Evolutionary conservation across 2,329 filamentous ascomycete genomes (phyloP).

Genomic region (Stemphylium vesicarium): DNA sequence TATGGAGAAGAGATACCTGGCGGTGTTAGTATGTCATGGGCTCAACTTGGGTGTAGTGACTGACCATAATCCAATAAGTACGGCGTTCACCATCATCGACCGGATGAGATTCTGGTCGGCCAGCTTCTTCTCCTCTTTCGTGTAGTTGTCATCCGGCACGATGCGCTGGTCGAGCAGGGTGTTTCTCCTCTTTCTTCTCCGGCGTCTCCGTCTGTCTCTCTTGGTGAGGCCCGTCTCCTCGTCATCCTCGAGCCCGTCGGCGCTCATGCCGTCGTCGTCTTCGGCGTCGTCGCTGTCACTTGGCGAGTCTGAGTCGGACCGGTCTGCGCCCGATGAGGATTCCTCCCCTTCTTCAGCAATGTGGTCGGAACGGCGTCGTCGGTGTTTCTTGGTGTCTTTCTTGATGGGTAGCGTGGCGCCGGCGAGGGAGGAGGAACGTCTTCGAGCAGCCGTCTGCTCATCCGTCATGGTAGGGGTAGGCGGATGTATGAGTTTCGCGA

Average conservation of each 20-base stretch:
- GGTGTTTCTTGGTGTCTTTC: slow-evolving; percentile 35
- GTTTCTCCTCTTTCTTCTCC: slow-evolving; percentile 70
- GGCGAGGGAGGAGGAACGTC: slow-evolving; percentile 45
- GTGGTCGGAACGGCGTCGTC: slow-evolving; percentile 37
- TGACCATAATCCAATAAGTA: slow-evolving; percentile 85
- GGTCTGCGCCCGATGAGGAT: slow-evolving; percentile 33
- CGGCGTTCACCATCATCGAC: slow-evolving; percentile 73
- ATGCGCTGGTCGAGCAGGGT: slow-evolving; percentile 77
- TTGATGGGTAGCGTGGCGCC: slow-evolving; percentile 32
- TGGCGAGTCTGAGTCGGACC: slow-evolving; percentile 39
- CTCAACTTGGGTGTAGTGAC: neutral
- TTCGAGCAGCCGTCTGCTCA: slow-evolving; percentile 35
- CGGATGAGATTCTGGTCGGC: slow-evolving; percentile 76
- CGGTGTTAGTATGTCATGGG: slow-evolving; percentile 17
- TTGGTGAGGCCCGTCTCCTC: slow-evolving; percentile 87
- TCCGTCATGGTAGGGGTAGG: slow-evolving; percentile 43
- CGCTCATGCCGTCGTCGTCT: slow-evolving; percentile 63
- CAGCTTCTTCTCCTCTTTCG: slow-evolving; percentile 75
- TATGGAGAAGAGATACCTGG: slow-evolving; percentile 79
- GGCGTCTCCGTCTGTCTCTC: slow-evolving; percentile 72
- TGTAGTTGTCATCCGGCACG: slow-evolving; percentile 57
- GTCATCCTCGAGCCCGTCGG: slow-evolving; percentile 78
- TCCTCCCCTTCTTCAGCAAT: slow-evolving; percentile 46
- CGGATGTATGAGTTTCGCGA: slow-evolving; percentile 40
- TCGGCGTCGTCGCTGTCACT: slow-evolving; percentile 59